Evolutionary conservation across 192 early-diverging fungal genomes (phyloP).

Genomic region (Podochytrium sp.): DNA sequence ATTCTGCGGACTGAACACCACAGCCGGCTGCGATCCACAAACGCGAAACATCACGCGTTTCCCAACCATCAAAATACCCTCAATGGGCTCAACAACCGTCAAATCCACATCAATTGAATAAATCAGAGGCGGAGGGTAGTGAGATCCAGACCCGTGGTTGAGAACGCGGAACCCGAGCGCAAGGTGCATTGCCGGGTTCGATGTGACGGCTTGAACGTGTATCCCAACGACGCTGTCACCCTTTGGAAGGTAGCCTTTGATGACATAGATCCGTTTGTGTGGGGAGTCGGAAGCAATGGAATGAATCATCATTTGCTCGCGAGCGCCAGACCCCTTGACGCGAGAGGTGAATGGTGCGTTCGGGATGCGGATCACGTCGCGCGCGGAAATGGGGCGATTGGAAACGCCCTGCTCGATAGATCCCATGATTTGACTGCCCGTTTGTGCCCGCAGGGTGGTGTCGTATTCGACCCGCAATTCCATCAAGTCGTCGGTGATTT

Average conservation of each 20-base stretch:
- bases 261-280: not conserved
- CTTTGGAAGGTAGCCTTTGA: not conserved
- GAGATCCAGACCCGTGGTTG: not conserved
- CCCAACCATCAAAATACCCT: slow-evolving; percentile 1
- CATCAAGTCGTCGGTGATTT: slow-evolving; percentile 4
- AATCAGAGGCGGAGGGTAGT: not conserved
- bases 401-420: not conserved
- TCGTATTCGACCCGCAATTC: slow-evolving; percentile 1
- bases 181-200: not conserved
- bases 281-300: no score
- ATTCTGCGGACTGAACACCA: not conserved
- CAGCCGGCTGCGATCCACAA: not conserved
- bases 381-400: not conserved
- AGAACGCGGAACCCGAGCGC: not conserved
- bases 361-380: not conserved
- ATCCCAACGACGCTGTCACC: not conserved
- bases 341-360: not conserved
- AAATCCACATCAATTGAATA: not conserved
- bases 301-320: not conserved
- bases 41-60: not conserved
- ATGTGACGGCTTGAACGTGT: not conserved
- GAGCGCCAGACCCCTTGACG: not conserved
- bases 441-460: not conserved
- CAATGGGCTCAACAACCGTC: not conserved
- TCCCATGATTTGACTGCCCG: not conserved